Conservation (phyloP, 345 rosid species). For the Populus deltoides region DNA sequence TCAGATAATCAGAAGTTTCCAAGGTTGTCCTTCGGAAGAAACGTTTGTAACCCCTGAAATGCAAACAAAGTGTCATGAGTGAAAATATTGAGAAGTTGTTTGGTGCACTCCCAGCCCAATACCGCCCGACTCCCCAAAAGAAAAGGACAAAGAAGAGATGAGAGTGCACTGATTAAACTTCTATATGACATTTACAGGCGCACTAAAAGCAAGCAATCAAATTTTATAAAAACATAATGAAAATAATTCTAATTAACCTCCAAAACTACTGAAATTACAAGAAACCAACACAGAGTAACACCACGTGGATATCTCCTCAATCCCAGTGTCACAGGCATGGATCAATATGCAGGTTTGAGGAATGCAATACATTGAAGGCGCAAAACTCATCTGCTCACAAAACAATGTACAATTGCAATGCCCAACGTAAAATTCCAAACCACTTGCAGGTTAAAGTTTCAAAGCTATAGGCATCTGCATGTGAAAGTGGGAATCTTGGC, state of each 20-base stretch:
- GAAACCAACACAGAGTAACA: neutral
- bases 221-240: no score
- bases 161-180: no score
- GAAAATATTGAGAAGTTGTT: neutral
- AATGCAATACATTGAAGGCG: neutral
- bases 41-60: slow-evolving; percentile 92
- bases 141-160: neutral
- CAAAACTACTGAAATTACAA: neutral
- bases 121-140: neutral
- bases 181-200: neutral
- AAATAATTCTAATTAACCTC: neutral
- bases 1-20: slow-evolving; percentile 76
- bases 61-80: slow-evolving; percentile 1
- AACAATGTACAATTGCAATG: neutral
- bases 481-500: neutral
- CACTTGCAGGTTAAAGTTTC: neutral
- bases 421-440: neutral
- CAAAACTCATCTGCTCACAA: neutral
- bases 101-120: neutral
- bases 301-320: neutral
- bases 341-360: neutral
- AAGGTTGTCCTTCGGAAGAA: slow-evolving; percentile 66
- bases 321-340: neutral
- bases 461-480: neutral
- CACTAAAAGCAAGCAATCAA: neutral